Percentiles rank a stretch among this genome's conserved stretches.
Evolutionary conservation across 345 rosid genomes (phyloP).

Genomic region (Trapa incisa): DNA sequence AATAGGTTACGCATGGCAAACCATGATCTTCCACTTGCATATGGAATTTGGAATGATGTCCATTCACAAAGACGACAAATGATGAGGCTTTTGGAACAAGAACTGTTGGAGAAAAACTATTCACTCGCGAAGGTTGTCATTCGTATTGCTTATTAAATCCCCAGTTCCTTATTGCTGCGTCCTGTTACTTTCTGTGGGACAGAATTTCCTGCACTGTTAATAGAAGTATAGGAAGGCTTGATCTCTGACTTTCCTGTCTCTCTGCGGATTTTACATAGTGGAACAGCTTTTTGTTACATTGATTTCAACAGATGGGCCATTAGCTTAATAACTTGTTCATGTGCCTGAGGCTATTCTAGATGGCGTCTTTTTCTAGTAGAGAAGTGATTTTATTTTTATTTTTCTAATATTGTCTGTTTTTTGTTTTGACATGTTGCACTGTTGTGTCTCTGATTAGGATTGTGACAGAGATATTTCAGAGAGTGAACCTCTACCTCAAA

Average conservation of each 20-base stretch:
- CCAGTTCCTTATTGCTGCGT: not conserved
- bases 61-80: conserved; percentile 39
- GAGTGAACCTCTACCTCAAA: conserved; percentile 15
- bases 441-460: conserved; percentile 18
- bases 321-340: not conserved
- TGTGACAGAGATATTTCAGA: conserved; percentile 19
- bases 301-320: not conserved
- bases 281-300: not conserved
- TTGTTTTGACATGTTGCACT: not conserved
- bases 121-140: conserved; percentile 35
- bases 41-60: conserved; percentile 49
- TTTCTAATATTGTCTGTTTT: not conserved
- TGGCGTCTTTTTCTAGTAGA: not conserved
- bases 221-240: too few species aligned
- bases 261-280: not conserved
- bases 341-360: not conserved
- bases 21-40: conserved; percentile 59
- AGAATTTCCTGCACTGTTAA: too few species aligned
- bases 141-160: not conserved
- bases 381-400: not conserved
- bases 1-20: conserved; percentile 59
- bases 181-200: too few species aligned
- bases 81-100: conserved; percentile 45
- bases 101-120: conserved; percentile 34
- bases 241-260: not conserved